These are phyloP conservation scores for Persicaria tinctoria DNA, from an alignment of 148 eudicot species.

Conservation along the genomic window DNA sequence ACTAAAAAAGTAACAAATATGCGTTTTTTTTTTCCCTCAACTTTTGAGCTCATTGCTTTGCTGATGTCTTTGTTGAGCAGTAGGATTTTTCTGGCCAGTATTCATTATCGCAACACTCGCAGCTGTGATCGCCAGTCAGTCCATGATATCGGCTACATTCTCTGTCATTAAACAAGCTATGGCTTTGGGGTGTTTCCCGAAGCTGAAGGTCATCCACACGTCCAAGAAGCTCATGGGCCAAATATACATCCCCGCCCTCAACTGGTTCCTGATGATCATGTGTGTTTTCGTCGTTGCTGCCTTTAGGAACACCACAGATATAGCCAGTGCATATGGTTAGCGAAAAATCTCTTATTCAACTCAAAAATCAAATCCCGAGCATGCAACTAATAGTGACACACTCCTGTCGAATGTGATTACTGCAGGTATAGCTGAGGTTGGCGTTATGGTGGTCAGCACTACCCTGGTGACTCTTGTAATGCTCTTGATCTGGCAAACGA, in stretches of 20 bases:
- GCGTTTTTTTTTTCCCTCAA: neutral
- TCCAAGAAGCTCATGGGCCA: conserved; percentile 87
- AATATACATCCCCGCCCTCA: conserved; percentile 91
- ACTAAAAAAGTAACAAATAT: neutral
- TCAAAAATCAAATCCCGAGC: neutral
- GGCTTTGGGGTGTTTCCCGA: conserved; percentile 93
- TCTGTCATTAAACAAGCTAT: conserved; percentile 83
- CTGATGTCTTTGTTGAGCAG: conserved; percentile 27
- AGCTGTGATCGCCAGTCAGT: conserved; percentile 93
- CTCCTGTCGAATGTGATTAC: neutral
- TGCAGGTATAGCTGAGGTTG: conserved; percentile 96
- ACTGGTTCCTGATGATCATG: conserved; percentile 90
- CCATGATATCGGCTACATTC: conserved; percentile 97
- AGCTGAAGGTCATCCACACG: conserved; percentile 86
- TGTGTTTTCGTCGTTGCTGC: conserved; percentile 81
- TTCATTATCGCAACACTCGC: conserved; percentile 87
- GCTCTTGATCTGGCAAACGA: conserved; percentile 94
- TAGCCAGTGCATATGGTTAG: conserved; percentile 58
- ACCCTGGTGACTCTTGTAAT: conserved; percentile 84
- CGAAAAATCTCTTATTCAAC: neutral
- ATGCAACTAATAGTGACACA: too few species aligned
- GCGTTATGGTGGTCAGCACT: conserved; percentile 92
- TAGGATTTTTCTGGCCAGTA: conserved; percentile 80
- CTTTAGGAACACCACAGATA: conserved; percentile 68
- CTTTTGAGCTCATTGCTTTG: neutral